These are phyloP conservation scores for Pleurotus platypus DNA, from an alignment of 768 basidiomycete genomes.

Conservation along the genomic window DNA sequence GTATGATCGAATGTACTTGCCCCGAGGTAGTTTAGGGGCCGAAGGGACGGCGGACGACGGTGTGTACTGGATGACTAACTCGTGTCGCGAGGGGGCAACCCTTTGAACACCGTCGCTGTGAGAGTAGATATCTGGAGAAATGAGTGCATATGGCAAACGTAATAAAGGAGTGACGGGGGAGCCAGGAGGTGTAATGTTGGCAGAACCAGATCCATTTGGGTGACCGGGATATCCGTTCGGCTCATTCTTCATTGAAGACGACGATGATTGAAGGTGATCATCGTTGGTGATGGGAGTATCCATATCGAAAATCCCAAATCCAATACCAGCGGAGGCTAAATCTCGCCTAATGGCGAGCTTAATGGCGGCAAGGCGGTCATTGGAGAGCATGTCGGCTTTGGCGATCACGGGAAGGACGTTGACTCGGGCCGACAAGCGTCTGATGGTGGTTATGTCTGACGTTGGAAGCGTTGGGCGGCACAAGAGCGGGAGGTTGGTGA, in stretches of 20 bases:
- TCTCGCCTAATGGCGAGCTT: constrained; percentile 79
- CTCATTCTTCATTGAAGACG: constrained; percentile 46
- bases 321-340: constrained; percentile 81
- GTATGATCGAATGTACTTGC: constrained; percentile 69
- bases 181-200: constrained; percentile 59
- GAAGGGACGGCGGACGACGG: constrained; percentile 45
- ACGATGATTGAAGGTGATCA: constrained; percentile 23
- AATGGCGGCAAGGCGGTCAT: constrained; percentile 75
- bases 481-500: constrained; percentile 67
- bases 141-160: constrained; percentile 79
- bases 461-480: constrained; percentile 65
- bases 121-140: constrained; percentile 80
- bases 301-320: constrained; percentile 86
- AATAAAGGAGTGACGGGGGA: constrained; percentile 60
- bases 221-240: constrained; percentile 48
- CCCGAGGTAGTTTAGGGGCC: constrained; percentile 46
- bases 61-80: constrained; percentile 71
- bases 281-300: constrained; percentile 49
- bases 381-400: constrained; percentile 76
- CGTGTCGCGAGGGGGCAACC: constrained; percentile 57
- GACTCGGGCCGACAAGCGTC: constrained; percentile 74
- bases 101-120: constrained; percentile 77
- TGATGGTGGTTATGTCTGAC: constrained; percentile 73
- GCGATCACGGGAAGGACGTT: constrained; percentile 88
- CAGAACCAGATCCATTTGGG: constrained; percentile 47